Conservation (phyloP, 495 filamentous ascomycete genomes). For the Astrocystis sublimbata region DNA sequence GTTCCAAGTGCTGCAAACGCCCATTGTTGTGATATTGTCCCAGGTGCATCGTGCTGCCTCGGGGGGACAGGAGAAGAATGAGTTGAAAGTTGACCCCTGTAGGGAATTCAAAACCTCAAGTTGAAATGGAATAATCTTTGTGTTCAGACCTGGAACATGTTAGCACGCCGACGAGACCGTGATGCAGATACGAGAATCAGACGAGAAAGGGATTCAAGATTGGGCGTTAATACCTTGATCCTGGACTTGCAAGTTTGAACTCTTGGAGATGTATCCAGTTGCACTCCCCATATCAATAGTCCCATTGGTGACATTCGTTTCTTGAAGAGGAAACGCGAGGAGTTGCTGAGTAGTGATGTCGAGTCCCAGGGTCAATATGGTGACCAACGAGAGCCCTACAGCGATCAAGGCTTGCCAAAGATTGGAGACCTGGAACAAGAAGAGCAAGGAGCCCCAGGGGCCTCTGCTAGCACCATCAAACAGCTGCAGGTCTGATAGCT, state of each 20-base stretch:
- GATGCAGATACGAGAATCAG: not conserved
- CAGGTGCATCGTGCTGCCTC: not conserved
- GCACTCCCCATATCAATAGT: not conserved
- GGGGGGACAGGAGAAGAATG: not conserved
- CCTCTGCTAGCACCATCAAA: constrained; percentile 41
- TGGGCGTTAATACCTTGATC: not conserved
- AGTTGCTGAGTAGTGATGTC: constrained; percentile 20
- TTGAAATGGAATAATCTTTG: not conserved
- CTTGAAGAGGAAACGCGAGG: not conserved
- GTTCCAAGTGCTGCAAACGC: not conserved
- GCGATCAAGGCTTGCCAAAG: too few species aligned
- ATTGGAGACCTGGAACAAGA: constrained; percentile 7
- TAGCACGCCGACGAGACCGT: too few species aligned
- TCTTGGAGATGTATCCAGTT: not conserved
- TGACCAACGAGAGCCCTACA: constrained; percentile 15
- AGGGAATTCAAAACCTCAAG: not conserved
- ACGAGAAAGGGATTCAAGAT: not conserved
- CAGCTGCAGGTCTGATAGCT: constrained; percentile 40
- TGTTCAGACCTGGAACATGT: not conserved
- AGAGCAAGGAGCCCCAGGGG: constrained; percentile 18
- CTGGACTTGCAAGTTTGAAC: not conserved
- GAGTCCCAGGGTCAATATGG: constrained; percentile 11
- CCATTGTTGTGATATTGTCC: not conserved
- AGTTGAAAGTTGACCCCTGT: not conserved
- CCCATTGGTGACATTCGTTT: not conserved